Evolutionary conservation across 768 basidiomycete species (phyloP), one percentile per base, ranked within the genome.

Genomic region (Lentinula raphanica): DNA sequence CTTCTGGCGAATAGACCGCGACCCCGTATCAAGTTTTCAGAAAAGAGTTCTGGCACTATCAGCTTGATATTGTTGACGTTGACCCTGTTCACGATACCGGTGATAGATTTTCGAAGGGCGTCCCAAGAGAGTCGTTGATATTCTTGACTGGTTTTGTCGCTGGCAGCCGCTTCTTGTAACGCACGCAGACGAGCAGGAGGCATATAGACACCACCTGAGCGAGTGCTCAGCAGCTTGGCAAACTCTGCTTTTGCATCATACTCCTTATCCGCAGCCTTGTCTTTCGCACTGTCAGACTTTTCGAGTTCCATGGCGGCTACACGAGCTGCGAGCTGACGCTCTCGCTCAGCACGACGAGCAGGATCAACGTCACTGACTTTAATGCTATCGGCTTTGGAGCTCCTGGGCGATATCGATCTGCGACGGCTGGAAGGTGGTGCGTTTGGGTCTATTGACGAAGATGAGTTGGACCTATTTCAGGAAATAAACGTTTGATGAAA

Each of bases 51-150:
- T 0, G 93, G 92, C 0, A 94, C 83, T 63, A 96, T 83, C 65
- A 88, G 83, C 73, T 98, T 97, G 83, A 99, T 99, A 71, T 98
- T 98, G 64, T 87, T 80, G 19, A 94, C 81, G 71, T 98, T 98
- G 76, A 99, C 92, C 79, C 97, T 90, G 79, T 99, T 99, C 79
- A 98, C 96, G 64, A 98, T 89, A 93, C 97, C 97, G 28, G 97
- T 98, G 67, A 99, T 90, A 51, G 89, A 92, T 74, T 99, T 99
- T 68, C 95, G 87, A 59, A 99, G 75, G 1, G 97, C 97, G 67
- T 99, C 97, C 97, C 97, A 99, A 9, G 93, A 91, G 59, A 99
- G 74, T 9, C 97, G 83, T 72, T 99, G 97, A 72, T 90, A 98
- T 73, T 97, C 95, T 19, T 87, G 66, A 59, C 90, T 89, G 48